Percentiles rank a stretch among this genome's conserved stretches.
These are phyloP conservation scores for Aspergillus candidus DNA, from an alignment of 2,329 filamentous ascomycete species.

Conservation along the genomic window DNA sequence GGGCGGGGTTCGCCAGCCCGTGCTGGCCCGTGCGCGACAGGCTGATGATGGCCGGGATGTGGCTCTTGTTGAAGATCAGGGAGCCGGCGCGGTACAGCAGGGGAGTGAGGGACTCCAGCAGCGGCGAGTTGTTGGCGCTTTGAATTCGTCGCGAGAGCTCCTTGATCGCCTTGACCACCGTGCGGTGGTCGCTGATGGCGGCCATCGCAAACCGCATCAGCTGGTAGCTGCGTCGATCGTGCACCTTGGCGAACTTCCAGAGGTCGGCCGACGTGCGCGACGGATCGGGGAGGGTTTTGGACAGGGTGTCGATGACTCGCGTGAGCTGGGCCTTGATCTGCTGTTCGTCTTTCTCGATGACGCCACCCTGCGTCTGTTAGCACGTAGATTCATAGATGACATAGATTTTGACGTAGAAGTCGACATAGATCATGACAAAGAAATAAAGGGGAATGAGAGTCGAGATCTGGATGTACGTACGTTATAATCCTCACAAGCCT, in stretches of 20 bases:
- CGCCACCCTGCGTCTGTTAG: constrained; percentile 54
- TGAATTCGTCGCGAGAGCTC: constrained; percentile 81
- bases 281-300: constrained; percentile 69
- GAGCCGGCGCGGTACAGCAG: constrained; percentile 78
- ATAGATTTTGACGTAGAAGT: neutral
- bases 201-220: constrained; percentile 80
- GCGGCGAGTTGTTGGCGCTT: constrained; percentile 52
- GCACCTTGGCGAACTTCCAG: constrained; percentile 82
- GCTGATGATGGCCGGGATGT: constrained; percentile 83
- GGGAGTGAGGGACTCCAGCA: constrained; percentile 74
- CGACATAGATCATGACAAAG: neutral
- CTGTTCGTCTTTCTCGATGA: constrained; percentile 62
- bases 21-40: constrained; percentile 78
- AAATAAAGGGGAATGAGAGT: too few species aligned
- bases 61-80: constrained; percentile 88
- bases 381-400: neutral
- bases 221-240: constrained; percentile 85
- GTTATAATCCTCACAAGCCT: constrained; percentile 83
- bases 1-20: constrained; percentile 69
- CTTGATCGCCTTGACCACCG: constrained; percentile 81
- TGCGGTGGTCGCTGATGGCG: constrained; percentile 84
- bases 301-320: constrained; percentile 65
- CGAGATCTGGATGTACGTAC: constrained; percentile 22
- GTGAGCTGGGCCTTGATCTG: constrained; percentile 64
- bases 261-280: constrained; percentile 68